Evolutionary conservation across 176 grass and related monocot species (phyloP), one percentile per base, ranked within the genome.

Genomic region (Dendrocalamus sinicus): DNA sequence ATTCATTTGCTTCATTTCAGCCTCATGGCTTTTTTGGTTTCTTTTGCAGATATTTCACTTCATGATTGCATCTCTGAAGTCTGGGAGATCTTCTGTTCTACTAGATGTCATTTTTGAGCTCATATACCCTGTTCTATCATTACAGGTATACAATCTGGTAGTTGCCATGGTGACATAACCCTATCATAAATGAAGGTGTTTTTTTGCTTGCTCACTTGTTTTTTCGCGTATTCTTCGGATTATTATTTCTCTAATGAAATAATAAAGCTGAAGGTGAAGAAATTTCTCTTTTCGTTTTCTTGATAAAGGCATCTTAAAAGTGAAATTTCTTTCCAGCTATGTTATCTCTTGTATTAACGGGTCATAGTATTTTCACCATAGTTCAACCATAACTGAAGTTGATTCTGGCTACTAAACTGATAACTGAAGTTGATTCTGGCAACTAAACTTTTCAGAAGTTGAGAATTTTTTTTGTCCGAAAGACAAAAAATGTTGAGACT

Each of bases 31-130:
- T 80, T 23, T 60, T 81, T 82, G 52, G 15, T 79, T 75, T 84
- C 28, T 83, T 79, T 82, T 89, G 60, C 90, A 98, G 96, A 95
- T 98, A 81, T 94, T 98, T 65, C 93, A 98, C 89, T 98, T 98
- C 80, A 70, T 95, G 66, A 90, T 98, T 7, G 83, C 96, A 77
- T 94, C 96, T 66, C 79, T 95, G 81, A 95, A 92, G 67, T 95
- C 93, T 84, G 96, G 93, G 75, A 92, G 96, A 94, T 94, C 96
- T 69, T 92, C 90, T 70, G 89, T 95, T 84, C 88, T 98, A 63
- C 75, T 95, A 22, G 96, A 98, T 74, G 73, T 92, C 70, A 88
- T 98, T 84, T 86, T 92, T 77, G 61, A 81, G 45, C 77, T 95
- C 40, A 68, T 98, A 72, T 87, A 98, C 68, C 91, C 93, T 67